Evolutionary conservation across 1,139 yeast genomes (phyloP).

Genomic region (Petasospora fabianii): DNA sequence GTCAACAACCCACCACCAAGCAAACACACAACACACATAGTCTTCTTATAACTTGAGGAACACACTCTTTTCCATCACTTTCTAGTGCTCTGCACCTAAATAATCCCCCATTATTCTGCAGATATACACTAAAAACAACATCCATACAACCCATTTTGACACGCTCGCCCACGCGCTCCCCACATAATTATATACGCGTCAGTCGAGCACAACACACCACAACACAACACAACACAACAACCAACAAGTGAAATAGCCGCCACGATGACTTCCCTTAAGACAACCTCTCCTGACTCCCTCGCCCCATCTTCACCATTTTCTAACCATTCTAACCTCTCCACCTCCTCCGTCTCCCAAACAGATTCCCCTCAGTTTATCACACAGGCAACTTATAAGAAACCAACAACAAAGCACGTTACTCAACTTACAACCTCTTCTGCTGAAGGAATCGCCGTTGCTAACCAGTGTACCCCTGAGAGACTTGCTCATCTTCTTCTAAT

Average conservation of each 20-base stretch:
- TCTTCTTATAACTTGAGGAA: not conserved
- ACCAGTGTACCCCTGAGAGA: slow-evolving; percentile 77
- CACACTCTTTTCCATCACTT: not conserved
- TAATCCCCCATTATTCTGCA: not conserved
- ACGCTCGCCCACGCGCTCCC: too few relatives aligned
- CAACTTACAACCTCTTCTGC: slow-evolving; percentile 74
- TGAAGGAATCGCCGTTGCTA: slow-evolving; percentile 84
- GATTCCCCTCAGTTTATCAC: slow-evolving; percentile 26
- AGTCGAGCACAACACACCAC: slow-evolving; percentile 1
- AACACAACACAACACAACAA: slow-evolving; percentile 1
- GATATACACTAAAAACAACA: too few relatives aligned
- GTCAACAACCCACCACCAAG: slow-evolving; percentile 1
- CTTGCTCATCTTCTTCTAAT: slow-evolving; percentile 63
- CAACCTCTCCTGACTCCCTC: slow-evolving; percentile 22
- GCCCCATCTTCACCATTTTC: slow-evolving; percentile 28
- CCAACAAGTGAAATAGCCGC: not conserved
- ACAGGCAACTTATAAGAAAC: slow-evolving; percentile 25
- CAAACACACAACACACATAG: not conserved
- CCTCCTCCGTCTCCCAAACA: slow-evolving; percentile 22
- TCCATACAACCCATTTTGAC: too few relatives aligned
- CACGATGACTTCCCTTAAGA: slow-evolving; percentile 7
- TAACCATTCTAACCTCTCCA: slow-evolving; percentile 15
- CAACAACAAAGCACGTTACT: slow-evolving; percentile 26
- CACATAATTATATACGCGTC: too few relatives aligned
- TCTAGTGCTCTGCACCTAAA: not conserved